Evolutionary conservation across 306 rosid genomes (phyloP).

Genomic region (Acacia confusa): DNA sequence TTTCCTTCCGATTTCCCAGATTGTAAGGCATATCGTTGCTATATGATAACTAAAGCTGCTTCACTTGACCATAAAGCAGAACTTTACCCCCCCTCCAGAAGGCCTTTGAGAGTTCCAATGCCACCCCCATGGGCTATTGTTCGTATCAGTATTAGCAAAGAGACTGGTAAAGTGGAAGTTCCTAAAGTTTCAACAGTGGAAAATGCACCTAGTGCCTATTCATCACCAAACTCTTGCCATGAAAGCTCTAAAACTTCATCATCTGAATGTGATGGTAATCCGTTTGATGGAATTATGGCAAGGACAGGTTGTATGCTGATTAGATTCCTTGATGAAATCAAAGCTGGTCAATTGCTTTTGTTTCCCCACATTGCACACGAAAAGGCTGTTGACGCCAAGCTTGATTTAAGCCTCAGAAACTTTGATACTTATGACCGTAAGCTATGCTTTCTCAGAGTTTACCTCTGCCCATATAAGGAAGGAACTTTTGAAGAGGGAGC

Average conservation of each 20-base stretch:
- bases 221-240: slow-evolving; percentile 28
- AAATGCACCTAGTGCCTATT: slow-evolving; percentile 25
- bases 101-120: slow-evolving; percentile 65
- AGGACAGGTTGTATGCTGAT: slow-evolving; percentile 53
- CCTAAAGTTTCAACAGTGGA: slow-evolving; percentile 32
- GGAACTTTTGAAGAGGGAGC: slow-evolving; percentile 91
- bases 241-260: slow-evolving; percentile 32
- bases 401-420: slow-evolving; percentile 30
- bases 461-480: slow-evolving; percentile 70
- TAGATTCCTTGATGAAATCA: slow-evolving; percentile 53
- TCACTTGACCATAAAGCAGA: slow-evolving; percentile 44
- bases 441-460: slow-evolving; percentile 69
- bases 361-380: slow-evolving; percentile 56
- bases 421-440: slow-evolving; percentile 38
- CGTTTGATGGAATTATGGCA: slow-evolving; percentile 55
- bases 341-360: slow-evolving; percentile 49
- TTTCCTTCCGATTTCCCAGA: slow-evolving; percentile 87
- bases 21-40: slow-evolving; percentile 66
- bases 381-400: slow-evolving; percentile 35
- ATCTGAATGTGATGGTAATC: slow-evolving; percentile 27
- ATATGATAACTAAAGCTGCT: slow-evolving; percentile 51
- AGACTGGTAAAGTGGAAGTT: slow-evolving; percentile 24
- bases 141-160: slow-evolving; percentile 38
- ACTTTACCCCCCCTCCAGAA: slow-evolving; percentile 44
- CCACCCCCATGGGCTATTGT: slow-evolving; percentile 68